Evolutionary conservation across 257 asterid species (phyloP), one percentile per base, ranked within the genome.

Genomic region (Haberlea rhodopensis): DNA sequence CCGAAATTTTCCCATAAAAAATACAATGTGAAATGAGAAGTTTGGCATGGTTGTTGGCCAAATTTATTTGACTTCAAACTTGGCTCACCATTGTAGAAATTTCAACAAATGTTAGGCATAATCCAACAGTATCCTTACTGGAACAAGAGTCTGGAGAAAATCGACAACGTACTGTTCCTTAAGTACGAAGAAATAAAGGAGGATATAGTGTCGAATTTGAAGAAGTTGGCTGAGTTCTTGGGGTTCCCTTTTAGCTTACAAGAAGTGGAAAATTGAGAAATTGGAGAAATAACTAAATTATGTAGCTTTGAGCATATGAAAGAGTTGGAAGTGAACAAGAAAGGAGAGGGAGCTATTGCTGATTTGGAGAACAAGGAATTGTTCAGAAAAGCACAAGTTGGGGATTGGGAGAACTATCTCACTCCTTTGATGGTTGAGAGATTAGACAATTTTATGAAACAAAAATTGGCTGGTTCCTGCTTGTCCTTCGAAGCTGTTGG

Each of bases 171-270:
- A 2, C 23, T 85, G 73, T 81, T 83, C 45, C 24, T 83, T 60
- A 83, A 62, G 75, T 85, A 79, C 18, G 90, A 83, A 71, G 89
- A 85, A 0, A 64, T 83, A 76, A 77, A 77, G 66, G 71, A 58
- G n/a, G 62, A 81, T 25, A 11, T 53, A 1, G 32, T 23, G 16
- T 19, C 43, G 6, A 24, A 59, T 2, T 15, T 74, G 68, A 85
- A 71, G 76, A 81, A 26, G 37, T 22, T 83, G 52, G 84, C 82
- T 1, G 74, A 69, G 18, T 83, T 85, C 52, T 45, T 85, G 56
- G 86, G 90, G 32, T 68, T 27, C 25, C 81, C 92, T 6, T 80
- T 83, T 24, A 65, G 71, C 0, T 6, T 3, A 1, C 65, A 77
- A 59, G 87, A 83, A 58, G 90, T 67, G 61, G 63, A 65, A 25